These are phyloP conservation scores for Termitomyces sp. DNA, from an alignment of 768 basidiomycete genomes.

Conservation along the genomic window DNA sequence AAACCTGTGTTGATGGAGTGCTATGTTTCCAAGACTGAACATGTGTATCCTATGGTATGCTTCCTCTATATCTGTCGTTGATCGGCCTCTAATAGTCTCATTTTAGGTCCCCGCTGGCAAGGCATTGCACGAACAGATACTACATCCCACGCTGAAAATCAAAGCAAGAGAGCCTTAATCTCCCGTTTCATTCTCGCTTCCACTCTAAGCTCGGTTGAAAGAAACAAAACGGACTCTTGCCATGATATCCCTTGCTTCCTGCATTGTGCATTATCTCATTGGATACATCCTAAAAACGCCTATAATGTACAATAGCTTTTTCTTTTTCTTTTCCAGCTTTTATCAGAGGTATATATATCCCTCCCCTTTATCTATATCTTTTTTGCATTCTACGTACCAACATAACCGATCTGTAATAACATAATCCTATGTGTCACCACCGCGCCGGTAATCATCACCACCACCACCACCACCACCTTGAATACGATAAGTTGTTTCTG, in stretches of 20 bases:
- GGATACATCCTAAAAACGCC: background rate
- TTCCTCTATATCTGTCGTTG: background rate
- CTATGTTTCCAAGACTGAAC: constrained; percentile 74
- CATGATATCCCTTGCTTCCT: background rate
- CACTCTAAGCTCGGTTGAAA: background rate
- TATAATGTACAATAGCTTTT: constrained; percentile 8
- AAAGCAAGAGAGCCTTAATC: constrained; percentile 12
- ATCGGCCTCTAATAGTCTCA: constrained; percentile 1
- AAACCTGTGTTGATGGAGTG: constrained; percentile 92
- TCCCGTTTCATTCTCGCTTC: background rate
- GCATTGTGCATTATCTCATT: background rate
- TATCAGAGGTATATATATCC: background rate
- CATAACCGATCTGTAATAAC: background rate
- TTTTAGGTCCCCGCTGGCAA: constrained; percentile 83
- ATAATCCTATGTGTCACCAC: background rate
- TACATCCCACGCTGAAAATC: constrained; percentile 47
- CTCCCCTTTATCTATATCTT: background rate
- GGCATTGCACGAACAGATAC: constrained; percentile 86
- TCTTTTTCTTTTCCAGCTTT: background rate
- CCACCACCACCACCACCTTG: no score
- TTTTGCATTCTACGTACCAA: background rate
- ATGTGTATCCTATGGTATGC: constrained; percentile 86
- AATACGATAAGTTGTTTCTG: background rate
- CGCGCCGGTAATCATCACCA: no score
- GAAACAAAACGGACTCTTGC: background rate